Percentiles rank a stretch among this genome's conserved stretches.
These are phyloP conservation scores for Sporothrix curviconia DNA, from an alignment of 2,329 filamentous ascomycete genomes.

Conservation along the genomic window DNA sequence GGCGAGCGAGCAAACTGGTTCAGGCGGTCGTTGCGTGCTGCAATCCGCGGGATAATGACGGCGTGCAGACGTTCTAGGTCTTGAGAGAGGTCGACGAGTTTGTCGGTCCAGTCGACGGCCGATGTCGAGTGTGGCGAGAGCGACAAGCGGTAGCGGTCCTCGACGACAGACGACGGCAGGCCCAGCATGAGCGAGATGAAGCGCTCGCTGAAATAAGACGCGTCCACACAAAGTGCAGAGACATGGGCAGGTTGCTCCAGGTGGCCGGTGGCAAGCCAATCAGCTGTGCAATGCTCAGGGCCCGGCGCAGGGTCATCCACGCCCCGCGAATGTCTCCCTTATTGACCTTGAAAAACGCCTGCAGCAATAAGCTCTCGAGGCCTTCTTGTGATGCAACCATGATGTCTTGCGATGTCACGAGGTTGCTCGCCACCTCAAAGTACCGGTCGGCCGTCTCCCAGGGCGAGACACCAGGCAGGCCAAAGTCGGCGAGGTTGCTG, in stretches of 20 bases:
- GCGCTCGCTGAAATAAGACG: slow-evolving; percentile 37
- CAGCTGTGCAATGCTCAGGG: slow-evolving; percentile 26
- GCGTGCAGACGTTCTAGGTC: slow-evolving; percentile 28
- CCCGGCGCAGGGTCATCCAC: slow-evolving; percentile 39
- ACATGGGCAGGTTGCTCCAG: slow-evolving; percentile 23
- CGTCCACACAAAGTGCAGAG: slow-evolving; percentile 35
- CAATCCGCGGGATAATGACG: slow-evolving; percentile 30
- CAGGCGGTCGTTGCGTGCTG: slow-evolving; percentile 29
- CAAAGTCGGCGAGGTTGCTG: slow-evolving; percentile 20
- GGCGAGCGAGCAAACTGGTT: slow-evolving; percentile 16
- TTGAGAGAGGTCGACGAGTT: slow-evolving; percentile 17
- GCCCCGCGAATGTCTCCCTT: slow-evolving; percentile 37
- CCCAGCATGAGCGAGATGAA: slow-evolving; percentile 40
- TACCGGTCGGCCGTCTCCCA: slow-evolving; percentile 19
- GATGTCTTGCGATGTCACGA: slow-evolving; percentile 39
- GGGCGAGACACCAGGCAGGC: slow-evolving; percentile 21
- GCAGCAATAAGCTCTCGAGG: slow-evolving; percentile 41
- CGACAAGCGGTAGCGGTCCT: slow-evolving; percentile 15
- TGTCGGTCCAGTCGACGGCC: slow-evolving; percentile 15
- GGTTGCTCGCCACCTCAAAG: slow-evolving; percentile 18
- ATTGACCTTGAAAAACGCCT: slow-evolving; percentile 40
- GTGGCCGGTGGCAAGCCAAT: neutral
- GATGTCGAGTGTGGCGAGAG: slow-evolving; percentile 19
- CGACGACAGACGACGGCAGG: slow-evolving; percentile 30
- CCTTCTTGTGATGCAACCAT: slow-evolving; percentile 39